phyloP scores from a whole-genome alignment of 1,139 yeast species.

The Groenewaldozyma auringiensis region DNA sequence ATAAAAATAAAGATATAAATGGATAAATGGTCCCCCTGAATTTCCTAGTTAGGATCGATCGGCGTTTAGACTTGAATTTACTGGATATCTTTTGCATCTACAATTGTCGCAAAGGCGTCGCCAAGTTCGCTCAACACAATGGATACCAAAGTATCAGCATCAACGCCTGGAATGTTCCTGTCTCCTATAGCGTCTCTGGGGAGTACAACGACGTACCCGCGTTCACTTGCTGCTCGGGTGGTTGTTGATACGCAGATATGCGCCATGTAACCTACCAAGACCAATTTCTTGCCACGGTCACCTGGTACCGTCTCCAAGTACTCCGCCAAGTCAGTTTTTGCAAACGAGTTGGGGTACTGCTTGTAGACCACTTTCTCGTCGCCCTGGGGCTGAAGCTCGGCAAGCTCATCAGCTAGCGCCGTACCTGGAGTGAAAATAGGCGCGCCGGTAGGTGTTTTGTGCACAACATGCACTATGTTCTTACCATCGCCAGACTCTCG shows the following conservation, averaged over 20 bases:
- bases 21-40: neutral
- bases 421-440: conserved; percentile 9
- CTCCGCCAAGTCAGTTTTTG: conserved; percentile 7
- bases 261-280: conserved; percentile 8
- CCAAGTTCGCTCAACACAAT: conserved; percentile 5
- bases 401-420: conserved; percentile 6
- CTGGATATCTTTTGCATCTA: neutral
- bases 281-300: conserved; percentile 5
- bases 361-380: conserved; percentile 6
- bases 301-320: conserved; percentile 5
- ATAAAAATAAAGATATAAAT: too few species aligned
- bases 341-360: conserved; percentile 6
- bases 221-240: conserved; percentile 6
- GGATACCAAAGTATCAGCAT: conserved; percentile 4
- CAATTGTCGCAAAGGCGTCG: neutral
- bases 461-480: conserved; percentile 7
- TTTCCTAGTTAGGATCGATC: neutral
- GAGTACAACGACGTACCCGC: conserved; percentile 5
- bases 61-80: neutral
- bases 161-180: conserved; percentile 7
- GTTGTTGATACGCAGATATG: conserved; percentile 8
- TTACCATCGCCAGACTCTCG: conserved; percentile 4
- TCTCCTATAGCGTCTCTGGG: conserved; percentile 9
- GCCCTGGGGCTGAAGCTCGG: conserved; percentile 4
- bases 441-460: conserved; percentile 7